Base-by-base conservation (phyloP, 768 basidiomycete species). In the Tulasnella sp. region DNA sequence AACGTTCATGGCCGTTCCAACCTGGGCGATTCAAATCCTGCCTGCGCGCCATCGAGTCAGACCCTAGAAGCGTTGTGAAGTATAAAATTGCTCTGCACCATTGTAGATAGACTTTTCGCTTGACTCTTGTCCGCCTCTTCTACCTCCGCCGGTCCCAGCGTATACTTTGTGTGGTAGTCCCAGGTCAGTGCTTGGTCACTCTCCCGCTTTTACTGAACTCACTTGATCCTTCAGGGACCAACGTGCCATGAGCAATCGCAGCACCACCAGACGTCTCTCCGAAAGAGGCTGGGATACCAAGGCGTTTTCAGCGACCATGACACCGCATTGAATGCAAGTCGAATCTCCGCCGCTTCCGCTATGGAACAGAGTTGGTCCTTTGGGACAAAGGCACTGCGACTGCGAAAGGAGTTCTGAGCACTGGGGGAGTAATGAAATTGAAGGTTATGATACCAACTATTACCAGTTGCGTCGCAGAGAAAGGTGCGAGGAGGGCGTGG, bases 221-320 rank as follows among this genome's bases (percentile, higher is more conserved):
- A 98, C 97, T 97, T 71, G 96, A 92, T 78, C 95, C 94, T 83
- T 94, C 93, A 0, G 90, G 94, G 18, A 99, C 95, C 83, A 94
- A 98, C 2, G 93, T 92, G 2, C 98, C 98, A 83, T 97, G 94
- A 1, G 98, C 97, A 88, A 98, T 94, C 1, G 97, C 97, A 7
- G 96, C 95, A 36, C 98, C 98, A 39, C 90, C 89, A 16, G 93
- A 90, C 6, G 94, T 93, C 87, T 99, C 98, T n/a, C 96, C 95
- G 82, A 99, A 99, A 0, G 92, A 91, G 78, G 99, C 84, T 99
- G 98, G 81, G 92, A 94, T 14, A 98, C 95, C 80, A 99, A 96
- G 2, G 93, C 91, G 83, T 95, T 96, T 85, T 98, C 95, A 86
- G 97, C 95, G 14, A 97, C 88, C 24, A 99, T 95, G 9, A 92